phyloP scores from a whole-genome alignment of 371 early-diverging fungal genomes.

The Synchytrium microbalum region DNA sequence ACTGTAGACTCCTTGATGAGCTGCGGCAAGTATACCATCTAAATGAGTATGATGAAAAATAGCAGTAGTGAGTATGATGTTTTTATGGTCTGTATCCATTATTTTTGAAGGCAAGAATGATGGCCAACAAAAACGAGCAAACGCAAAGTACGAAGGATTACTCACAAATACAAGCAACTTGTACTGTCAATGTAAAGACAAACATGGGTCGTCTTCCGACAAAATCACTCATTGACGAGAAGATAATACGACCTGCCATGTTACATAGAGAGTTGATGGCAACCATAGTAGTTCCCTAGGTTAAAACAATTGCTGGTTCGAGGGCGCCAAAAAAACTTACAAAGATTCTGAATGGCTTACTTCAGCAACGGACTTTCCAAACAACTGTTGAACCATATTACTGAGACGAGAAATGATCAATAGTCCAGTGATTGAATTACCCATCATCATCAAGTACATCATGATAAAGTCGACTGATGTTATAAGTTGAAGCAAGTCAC shows the following conservation, averaged over 20 bases:
- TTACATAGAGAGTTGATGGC: conserved; percentile 6
- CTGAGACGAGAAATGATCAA: neutral
- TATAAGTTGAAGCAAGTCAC: neutral
- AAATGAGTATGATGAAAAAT: too few species aligned
- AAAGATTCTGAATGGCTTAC: too few species aligned
- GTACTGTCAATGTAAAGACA: conserved; percentile 3
- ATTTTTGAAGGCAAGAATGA: too few species aligned
- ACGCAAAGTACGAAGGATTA: neutral
- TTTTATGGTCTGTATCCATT: too few species aligned
- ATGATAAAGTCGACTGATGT: neutral
- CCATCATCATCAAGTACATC: neutral
- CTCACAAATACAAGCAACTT: conserved; percentile 1
- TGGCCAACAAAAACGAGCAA: too few species aligned
- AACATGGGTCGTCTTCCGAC: conserved; percentile 5
- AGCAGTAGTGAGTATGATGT: neutral
- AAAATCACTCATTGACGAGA: conserved; percentile 6
- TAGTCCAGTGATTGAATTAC: neutral
- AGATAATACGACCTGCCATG: conserved; percentile 1
- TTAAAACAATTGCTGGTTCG: conserved; percentile 6
- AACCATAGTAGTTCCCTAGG: conserved; percentile 5
- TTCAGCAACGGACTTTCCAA: neutral
- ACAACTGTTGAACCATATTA: neutral
- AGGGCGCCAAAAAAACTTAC: too few species aligned
- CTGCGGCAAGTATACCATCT: neutral
- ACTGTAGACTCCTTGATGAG: neutral